phyloP scores from a whole-genome alignment of 106 monocot species.

The Cymbidium sinense region DNA sequence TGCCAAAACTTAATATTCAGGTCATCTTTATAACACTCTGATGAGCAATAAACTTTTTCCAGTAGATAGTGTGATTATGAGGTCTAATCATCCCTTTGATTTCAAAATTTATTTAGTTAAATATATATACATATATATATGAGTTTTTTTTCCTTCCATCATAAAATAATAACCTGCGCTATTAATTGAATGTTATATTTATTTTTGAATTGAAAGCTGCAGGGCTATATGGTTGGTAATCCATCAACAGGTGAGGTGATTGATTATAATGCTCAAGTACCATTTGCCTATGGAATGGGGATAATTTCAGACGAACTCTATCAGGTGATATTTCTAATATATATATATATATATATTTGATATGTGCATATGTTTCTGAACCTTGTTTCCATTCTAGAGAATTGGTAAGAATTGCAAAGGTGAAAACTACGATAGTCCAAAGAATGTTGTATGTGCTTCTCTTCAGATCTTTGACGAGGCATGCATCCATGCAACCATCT shows the following conservation, averaged over 20 bases:
- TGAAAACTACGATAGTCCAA: not conserved
- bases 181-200: too few species aligned
- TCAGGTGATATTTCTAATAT: constrained; percentile 21
- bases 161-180: too few species aligned
- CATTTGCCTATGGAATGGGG: constrained; percentile 19
- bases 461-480: not conserved
- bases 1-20: not conserved
- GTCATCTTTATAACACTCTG: not conserved
- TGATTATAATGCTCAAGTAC: constrained; percentile 7
- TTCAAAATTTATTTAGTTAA: not conserved
- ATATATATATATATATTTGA: not conserved
- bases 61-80: not conserved
- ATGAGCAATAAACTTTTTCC: too few species aligned
- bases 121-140: too few species aligned
- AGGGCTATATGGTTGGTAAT: constrained; percentile 54
- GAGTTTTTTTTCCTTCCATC: too few species aligned
- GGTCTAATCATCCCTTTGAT: not conserved
- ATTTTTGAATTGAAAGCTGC: not conserved
- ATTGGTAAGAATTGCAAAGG: not conserved
- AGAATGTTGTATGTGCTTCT: not conserved
- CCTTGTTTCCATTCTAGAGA: not conserved
- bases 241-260: constrained; percentile 11
- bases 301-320: constrained; percentile 37
- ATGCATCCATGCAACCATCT: too few species aligned
- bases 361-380: not conserved